These are phyloP conservation scores for Patellifolia procumbens DNA, from an alignment of 179 eudicot species.

Conservation along the genomic window DNA sequence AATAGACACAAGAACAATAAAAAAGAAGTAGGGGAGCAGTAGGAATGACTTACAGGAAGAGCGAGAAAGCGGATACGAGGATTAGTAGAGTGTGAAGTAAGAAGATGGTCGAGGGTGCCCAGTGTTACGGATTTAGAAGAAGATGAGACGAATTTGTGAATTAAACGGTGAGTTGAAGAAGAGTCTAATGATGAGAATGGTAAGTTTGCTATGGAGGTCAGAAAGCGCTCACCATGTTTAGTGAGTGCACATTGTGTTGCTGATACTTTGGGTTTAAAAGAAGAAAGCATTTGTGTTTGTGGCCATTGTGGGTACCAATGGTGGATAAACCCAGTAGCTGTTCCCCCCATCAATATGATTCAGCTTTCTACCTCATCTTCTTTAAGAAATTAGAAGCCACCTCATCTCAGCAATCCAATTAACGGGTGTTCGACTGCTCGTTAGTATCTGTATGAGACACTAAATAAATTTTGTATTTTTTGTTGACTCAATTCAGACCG, in stretches of 20 bases:
- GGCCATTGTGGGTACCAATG: too few species aligned
- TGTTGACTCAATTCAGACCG: too few species aligned
- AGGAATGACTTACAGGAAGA: conserved; percentile 47
- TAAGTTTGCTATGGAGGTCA: conserved; percentile 46
- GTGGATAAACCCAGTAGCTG: too few species aligned
- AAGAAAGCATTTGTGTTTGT: too few species aligned
- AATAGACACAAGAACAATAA: background rate
- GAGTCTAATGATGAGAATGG: conserved; percentile 25
- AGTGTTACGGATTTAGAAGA: conserved; percentile 62
- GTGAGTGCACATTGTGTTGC: conserved; percentile 33
- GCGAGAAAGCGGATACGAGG: conserved; percentile 51
- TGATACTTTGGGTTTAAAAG: background rate
- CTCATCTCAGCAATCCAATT: too few species aligned
- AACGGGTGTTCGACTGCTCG: too few species aligned
- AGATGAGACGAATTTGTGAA: conserved; percentile 57
- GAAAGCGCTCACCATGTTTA: conserved; percentile 59
- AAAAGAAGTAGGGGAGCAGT: too few species aligned
- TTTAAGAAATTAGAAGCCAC: too few species aligned
- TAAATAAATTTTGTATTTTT: too few species aligned
- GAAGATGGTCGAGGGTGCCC: conserved; percentile 52
- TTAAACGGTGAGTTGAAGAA: conserved; percentile 35
- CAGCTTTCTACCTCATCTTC: too few species aligned
- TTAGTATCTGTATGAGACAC: too few species aligned
- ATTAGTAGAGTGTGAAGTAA: conserved; percentile 42
- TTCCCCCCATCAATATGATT: too few species aligned